Percentiles rank a stretch among this genome's conserved stretches.
These are phyloP conservation scores for Wallacemonas rigidus DNA, from an alignment of 208 protist genomes.

Conservation along the genomic window DNA sequence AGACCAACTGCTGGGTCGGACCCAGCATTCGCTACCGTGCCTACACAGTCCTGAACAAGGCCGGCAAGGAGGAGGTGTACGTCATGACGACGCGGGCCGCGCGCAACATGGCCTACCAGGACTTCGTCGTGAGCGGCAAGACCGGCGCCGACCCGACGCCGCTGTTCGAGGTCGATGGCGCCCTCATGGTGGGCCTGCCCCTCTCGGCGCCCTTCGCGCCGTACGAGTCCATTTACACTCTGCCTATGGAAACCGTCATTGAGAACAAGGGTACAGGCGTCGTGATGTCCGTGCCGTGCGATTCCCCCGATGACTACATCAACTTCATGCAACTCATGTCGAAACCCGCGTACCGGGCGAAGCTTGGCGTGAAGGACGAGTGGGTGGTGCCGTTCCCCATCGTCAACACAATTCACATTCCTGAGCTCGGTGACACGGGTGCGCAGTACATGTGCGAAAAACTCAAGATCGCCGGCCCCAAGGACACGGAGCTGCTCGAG, in stretches of 20 bases:
- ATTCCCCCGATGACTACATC: slow-evolving; percentile 99
- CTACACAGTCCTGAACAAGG: slow-evolving; percentile 84
- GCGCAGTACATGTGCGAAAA: slow-evolving; percentile 95
- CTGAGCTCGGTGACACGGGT: slow-evolving; percentile 76
- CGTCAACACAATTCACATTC: slow-evolving; percentile 97
- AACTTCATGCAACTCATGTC: slow-evolving; percentile 95
- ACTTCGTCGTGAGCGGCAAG: slow-evolving; percentile 88
- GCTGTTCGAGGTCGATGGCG: slow-evolving; percentile 92
- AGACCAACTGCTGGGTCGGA: slow-evolving; percentile 99
- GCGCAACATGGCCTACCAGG: slow-evolving; percentile 97
- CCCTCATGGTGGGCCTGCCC: slow-evolving; percentile 93
- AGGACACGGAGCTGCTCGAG: slow-evolving; percentile 95
- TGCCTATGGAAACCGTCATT: slow-evolving; percentile 98
- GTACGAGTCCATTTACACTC: slow-evolving; percentile 94
- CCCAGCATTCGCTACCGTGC: slow-evolving; percentile 96
- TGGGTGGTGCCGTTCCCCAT: slow-evolving; percentile 94
- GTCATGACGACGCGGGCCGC: slow-evolving; percentile 96
- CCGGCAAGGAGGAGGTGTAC: slow-evolving; percentile 90
- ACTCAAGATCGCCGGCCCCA: slow-evolving; percentile 95
- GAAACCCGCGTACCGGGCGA: slow-evolving; percentile 93
- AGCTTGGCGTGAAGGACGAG: slow-evolving; percentile 95
- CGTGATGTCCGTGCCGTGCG: slow-evolving; percentile 98
- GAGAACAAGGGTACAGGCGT: slow-evolving; percentile 98
- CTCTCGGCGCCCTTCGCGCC: slow-evolving; percentile 89
- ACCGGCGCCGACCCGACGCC: slow-evolving; percentile 55